These are phyloP conservation scores for Amylocarpus encephaloides DNA, from an alignment of 2,329 filamentous ascomycete genomes.

Conservation along the genomic window DNA sequence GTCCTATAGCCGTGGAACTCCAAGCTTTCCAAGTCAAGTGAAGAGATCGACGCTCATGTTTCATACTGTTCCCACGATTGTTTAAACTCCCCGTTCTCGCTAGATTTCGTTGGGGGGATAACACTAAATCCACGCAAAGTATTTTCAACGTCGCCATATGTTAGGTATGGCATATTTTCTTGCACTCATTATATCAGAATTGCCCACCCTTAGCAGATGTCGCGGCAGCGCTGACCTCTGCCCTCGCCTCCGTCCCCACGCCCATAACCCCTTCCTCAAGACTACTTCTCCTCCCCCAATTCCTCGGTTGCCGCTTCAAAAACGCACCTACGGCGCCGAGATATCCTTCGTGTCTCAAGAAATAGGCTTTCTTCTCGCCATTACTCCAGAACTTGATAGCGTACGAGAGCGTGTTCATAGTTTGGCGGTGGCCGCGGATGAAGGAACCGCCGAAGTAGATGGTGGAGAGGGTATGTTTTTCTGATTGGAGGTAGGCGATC, in stretches of 20 bases:
- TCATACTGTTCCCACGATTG: too few relatives aligned
- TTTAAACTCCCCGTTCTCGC: too few relatives aligned
- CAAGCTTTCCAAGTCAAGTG: too few relatives aligned
- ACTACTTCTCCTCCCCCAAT: constrained; percentile 83
- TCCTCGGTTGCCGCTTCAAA: constrained; percentile 79
- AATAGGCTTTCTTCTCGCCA: constrained; percentile 90
- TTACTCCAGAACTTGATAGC: constrained; percentile 98
- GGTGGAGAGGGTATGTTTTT: constrained; percentile 82
- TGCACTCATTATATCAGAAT: not conserved
- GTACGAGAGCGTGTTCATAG: constrained; percentile 94
- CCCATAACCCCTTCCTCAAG: constrained; percentile 26
- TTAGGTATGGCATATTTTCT: not conserved
- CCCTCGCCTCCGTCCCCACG: constrained; percentile 15
- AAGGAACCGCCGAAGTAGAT: constrained; percentile 98
- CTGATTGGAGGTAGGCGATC: constrained; percentile 94
- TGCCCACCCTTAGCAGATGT: not conserved
- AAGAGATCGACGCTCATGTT: too few relatives aligned
- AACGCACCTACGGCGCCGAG: constrained; percentile 92
- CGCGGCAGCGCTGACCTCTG: constrained; percentile 20
- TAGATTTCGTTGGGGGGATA: too few relatives aligned
- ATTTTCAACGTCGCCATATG: too few relatives aligned
- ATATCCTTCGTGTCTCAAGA: constrained; percentile 91
- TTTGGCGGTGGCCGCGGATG: constrained; percentile 92
- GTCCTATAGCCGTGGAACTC: too few relatives aligned
- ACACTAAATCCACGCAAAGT: too few relatives aligned